Conservation (phyloP, 1,284 basidiomycete genomes). For the Sparassis latifolia region DNA sequence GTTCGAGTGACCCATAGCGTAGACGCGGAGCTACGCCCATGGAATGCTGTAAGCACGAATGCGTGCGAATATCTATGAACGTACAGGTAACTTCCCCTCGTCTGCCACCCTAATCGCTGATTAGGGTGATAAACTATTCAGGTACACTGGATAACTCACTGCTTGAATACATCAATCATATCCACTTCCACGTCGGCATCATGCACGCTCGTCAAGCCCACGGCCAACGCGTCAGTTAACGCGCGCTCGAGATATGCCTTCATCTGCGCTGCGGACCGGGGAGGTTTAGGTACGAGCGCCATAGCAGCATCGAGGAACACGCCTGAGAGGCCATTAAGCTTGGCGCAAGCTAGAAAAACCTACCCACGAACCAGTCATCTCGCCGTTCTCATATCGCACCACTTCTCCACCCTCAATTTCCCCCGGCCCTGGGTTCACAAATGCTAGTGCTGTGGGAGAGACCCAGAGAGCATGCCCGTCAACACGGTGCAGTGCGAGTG, state of each 20-base stretch:
- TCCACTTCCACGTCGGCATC: slow-evolving; percentile 60
- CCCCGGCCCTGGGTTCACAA: slow-evolving; percentile 35
- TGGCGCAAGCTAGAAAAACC: not conserved
- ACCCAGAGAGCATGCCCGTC: slow-evolving; percentile 88
- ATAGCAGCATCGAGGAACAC: slow-evolving; percentile 73
- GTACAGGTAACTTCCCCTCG: slow-evolving; percentile 55
- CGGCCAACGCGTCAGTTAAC: slow-evolving; percentile 59
- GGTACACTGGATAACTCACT: slow-evolving; percentile 30
- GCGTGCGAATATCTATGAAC: slow-evolving; percentile 14
- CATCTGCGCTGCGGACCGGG: slow-evolving; percentile 54
- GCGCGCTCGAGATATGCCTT: slow-evolving; percentile 57
- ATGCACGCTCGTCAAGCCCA: slow-evolving; percentile 79
- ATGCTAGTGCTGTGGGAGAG: slow-evolving; percentile 34
- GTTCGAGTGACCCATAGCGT: slow-evolving; percentile 65
- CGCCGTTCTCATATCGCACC: slow-evolving; percentile 54
- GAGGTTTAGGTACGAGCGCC: slow-evolving; percentile 58
- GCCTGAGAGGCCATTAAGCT: slow-evolving; percentile 29
- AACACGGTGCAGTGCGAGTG: slow-evolving; percentile 66
- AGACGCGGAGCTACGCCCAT: slow-evolving; percentile 55
- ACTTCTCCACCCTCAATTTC: slow-evolving; percentile 74
- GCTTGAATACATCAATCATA: slow-evolving; percentile 60
- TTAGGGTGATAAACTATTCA: not conserved
- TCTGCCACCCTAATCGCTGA: slow-evolving; percentile 34
- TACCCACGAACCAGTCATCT: slow-evolving; percentile 59
- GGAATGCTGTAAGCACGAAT: not conserved